Conservation (phyloP, 768 basidiomycete species). For the Calocera viscosa region DNA sequence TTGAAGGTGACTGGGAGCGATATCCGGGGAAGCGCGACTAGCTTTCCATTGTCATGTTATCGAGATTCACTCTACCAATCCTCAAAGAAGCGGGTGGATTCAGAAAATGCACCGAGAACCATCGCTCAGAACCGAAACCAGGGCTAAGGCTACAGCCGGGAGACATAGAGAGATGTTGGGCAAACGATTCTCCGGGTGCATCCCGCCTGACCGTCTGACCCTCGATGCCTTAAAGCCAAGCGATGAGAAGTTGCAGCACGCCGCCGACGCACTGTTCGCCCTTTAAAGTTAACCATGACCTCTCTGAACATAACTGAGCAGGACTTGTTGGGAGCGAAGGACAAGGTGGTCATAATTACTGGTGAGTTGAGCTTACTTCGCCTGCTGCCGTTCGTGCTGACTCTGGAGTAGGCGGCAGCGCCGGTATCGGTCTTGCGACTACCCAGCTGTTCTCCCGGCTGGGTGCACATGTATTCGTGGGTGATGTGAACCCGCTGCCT, state of each 20-base stretch:
- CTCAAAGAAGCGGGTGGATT: too few relatives aligned
- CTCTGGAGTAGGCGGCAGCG: not conserved
- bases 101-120: too few relatives aligned
- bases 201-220: not conserved
- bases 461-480: not conserved
- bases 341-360: slow-evolving; percentile 1
- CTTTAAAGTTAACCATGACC: not conserved
- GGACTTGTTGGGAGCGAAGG: not conserved
- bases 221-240: not conserved
- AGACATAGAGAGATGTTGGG: not conserved
- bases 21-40: too few relatives aligned
- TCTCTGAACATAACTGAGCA: not conserved
- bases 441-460: not conserved
- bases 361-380: not conserved
- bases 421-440: not conserved
- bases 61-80: too few relatives aligned
- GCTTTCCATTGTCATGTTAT: too few relatives aligned
- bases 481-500: not conserved
- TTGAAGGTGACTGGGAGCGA: not conserved
- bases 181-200: not conserved
- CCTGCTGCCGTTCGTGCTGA: not conserved
- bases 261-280: not conserved
- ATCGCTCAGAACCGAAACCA: not conserved
- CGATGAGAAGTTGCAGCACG: not conserved
- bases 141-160: not conserved